Base-by-base conservation (phyloP, 148 eudicot species). In the Cornus kousa region DNA sequence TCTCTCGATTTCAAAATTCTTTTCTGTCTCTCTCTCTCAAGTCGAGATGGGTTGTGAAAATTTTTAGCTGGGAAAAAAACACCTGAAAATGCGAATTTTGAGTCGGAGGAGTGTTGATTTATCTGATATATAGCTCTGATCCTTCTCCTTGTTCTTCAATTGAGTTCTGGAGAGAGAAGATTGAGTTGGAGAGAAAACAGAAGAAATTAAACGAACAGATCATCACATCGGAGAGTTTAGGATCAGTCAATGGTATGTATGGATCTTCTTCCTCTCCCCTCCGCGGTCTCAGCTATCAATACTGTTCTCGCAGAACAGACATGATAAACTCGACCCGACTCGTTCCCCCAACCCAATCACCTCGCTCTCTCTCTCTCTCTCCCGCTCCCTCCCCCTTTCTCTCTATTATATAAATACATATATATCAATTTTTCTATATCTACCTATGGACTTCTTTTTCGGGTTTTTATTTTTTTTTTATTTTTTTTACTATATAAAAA, bases 81-180 rank as follows among this genome's bases (percentile, higher is more conserved):
- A 73, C 75, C 67, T 55, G 67, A 28, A 28, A 40, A 72, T 14
- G 57, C 33, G 57, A 70, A 74, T 33, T 35, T 60, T 7, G 77
- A 62, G 40, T 74, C 77, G 69, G 57, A 28, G 67, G 48, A 3
- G 67, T n/a, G 22, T 9, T 16, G 35, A 16, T 46, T 57, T 59
- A 9, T 43, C 48, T 43, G 67, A 48, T 48, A 48, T 48, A 67
- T 14, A 67, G 19, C 17, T 35, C 72, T 16, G 9, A 35, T 69
- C 39, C 23, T n/a, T 19, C 23, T 35, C 17, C 23, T 14, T 69
- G 9, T 37, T 69, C 72, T 2, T n/a, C 23, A 43, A 43, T 43
- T 43, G 46, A 69, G 46, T 23, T 35, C 72, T n/a, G 3, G 46
- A 69, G 46, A 69, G 43, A 69, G 72, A 69, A n/a, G 46, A 69